Evolutionary conservation across 805 yeast genomes (phyloP).

Genomic region (Ogataea salicorniae): DNA sequence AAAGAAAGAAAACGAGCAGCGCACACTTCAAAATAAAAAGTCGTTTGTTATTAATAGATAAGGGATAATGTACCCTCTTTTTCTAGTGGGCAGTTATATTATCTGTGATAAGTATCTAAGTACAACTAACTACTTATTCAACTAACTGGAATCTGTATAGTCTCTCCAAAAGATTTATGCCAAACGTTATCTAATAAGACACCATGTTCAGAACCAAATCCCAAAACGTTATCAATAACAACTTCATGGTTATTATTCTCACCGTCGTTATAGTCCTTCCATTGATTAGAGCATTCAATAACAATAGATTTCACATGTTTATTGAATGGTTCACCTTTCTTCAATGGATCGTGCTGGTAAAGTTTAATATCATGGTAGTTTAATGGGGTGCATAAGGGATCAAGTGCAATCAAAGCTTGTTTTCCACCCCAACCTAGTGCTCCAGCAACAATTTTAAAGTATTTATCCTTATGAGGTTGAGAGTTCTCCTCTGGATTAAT

Average conservation of each 20-base stretch:
- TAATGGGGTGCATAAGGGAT: constrained; percentile 44
- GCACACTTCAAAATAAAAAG: too few species aligned
- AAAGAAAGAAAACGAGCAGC: too few species aligned
- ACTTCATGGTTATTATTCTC: neutral
- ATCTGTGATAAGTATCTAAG: too few species aligned
- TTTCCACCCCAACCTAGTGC: constrained; percentile 77
- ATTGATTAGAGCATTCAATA: constrained; percentile 22
- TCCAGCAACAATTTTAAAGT: constrained; percentile 60
- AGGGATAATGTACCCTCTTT: too few species aligned
- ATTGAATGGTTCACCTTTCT: neutral
- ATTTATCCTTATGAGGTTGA: constrained; percentile 18
- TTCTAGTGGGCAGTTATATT: too few species aligned
- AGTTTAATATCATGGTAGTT: constrained; percentile 16
- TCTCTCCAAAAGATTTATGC: constrained; percentile 31
- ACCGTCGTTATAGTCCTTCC: constrained; percentile 6
- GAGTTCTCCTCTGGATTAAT: neutral
- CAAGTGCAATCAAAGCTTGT: constrained; percentile 59
- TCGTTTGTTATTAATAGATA: too few species aligned
- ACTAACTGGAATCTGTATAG: constrained; percentile 2
- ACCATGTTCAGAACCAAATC: constrained; percentile 33
- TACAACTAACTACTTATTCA: too few species aligned
- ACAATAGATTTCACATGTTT: constrained; percentile 2
- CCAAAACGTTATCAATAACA: constrained; percentile 19
- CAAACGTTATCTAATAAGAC: constrained; percentile 24
- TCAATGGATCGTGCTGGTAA: constrained; percentile 12